These are phyloP conservation scores for Jatropha multifida DNA, from an alignment of 441 rosid genomes.

Conservation along the genomic window DNA sequence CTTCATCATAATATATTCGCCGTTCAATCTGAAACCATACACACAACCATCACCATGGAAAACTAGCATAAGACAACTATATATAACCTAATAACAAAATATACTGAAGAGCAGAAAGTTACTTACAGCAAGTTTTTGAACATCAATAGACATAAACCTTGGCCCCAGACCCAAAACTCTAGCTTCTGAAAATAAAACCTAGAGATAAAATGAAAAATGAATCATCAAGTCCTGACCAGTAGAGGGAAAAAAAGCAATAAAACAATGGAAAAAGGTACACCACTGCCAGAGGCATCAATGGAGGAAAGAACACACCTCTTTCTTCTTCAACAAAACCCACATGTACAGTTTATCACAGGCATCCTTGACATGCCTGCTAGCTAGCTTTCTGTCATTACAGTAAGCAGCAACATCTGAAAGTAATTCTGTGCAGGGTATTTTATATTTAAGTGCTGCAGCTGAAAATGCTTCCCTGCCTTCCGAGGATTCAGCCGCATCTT, in stretches of 20 bases:
- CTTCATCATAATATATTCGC: conserved; percentile 73
- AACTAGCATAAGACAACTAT: not conserved
- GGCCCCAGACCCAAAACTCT: conserved; percentile 87
- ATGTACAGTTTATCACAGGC: conserved; percentile 77
- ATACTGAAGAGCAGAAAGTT: not conserved
- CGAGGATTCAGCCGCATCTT: conserved; percentile 55
- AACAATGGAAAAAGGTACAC: not conserved
- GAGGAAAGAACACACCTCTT: conserved; percentile 44
- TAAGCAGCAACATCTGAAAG: conserved; percentile 60
- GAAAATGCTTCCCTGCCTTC: conserved; percentile 61
- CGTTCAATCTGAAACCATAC: conserved; percentile 59
- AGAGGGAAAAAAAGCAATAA: not conserved
- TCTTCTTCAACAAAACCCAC: conserved; percentile 80
- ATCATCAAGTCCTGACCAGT: not conserved
- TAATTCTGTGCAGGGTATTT: conserved; percentile 48
- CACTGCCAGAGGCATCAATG: not conserved
- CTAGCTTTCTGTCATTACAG: conserved; percentile 70
- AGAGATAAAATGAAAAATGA: conserved; percentile 27
- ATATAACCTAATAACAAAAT: conserved; percentile 1
- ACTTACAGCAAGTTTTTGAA: conserved; percentile 78
- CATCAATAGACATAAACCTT: conserved; percentile 82
- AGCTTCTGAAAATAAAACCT: conserved; percentile 75
- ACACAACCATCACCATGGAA: not conserved
- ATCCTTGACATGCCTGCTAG: conserved; percentile 74
- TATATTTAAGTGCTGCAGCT: conserved; percentile 61